Conservation (phyloP, 371 early-diverging fungal species). For the Rhizopus delemar region DNA sequence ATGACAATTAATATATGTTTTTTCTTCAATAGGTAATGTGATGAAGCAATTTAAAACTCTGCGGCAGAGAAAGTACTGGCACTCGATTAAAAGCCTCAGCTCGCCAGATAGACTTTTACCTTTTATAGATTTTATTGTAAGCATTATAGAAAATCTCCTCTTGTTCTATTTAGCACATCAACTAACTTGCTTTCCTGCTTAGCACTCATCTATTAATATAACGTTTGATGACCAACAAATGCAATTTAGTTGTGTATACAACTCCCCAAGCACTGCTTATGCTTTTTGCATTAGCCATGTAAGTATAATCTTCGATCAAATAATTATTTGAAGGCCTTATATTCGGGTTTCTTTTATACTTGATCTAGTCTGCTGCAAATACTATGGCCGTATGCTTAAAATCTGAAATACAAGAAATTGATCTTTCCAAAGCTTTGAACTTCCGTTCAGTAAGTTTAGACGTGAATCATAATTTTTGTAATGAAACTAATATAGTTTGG, state of each 20-base stretch:
- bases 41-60: constrained; percentile 41
- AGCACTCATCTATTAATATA: constrained; percentile 34
- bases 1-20: neutral
- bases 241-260: constrained; percentile 33
- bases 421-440: constrained; percentile 32
- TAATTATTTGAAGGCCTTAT: too few relatives aligned
- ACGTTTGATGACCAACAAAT: constrained; percentile 28
- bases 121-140: constrained; percentile 42
- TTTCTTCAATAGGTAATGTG: constrained; percentile 28
- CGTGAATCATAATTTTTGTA: neutral
- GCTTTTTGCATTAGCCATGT: constrained; percentile 43
- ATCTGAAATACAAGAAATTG: constrained; percentile 60
- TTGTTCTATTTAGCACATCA: neutral
- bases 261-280: constrained; percentile 39
- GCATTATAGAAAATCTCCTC: constrained; percentile 1
- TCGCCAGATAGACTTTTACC: constrained; percentile 53
- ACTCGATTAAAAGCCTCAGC: constrained; percentile 50
- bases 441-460: constrained; percentile 16
- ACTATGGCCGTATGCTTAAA: constrained; percentile 57
- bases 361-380: constrained; percentile 27
- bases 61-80: constrained; percentile 61
- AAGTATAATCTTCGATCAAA: constrained; percentile 9
- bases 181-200: neutral
- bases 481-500: neutral
- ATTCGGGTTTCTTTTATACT: neutral